Conservation (phyloP, 2,329 filamentous ascomycete genomes). For the Colletotrichum filicis region DNA sequence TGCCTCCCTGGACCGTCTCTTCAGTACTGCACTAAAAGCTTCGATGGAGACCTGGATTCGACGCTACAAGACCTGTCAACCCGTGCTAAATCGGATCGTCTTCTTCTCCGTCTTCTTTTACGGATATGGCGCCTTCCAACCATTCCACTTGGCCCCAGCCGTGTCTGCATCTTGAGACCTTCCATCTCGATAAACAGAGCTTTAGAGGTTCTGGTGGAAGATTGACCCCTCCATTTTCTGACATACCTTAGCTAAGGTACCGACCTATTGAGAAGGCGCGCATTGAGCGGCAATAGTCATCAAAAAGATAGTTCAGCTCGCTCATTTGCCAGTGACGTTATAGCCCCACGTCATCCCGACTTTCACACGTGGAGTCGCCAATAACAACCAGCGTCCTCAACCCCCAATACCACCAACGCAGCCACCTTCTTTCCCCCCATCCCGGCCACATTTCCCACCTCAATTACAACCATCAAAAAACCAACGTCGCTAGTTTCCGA, state of each 20-base stretch:
- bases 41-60: neutral
- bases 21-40: neutral
- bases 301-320: neutral
- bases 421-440: too few relatives aligned
- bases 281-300: neutral
- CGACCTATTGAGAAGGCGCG: neutral
- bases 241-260: too few relatives aligned
- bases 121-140: neutral
- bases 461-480: neutral
- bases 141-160: neutral
- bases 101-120: neutral
- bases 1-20: neutral
- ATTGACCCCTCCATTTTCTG: neutral
- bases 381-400: neutral
- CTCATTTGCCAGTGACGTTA: constrained; percentile 31
- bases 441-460: neutral
- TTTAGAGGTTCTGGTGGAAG: neutral
- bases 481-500: neutral
- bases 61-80: neutral
- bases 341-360: constrained; percentile 29
- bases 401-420: neutral
- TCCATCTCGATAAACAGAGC: too few relatives aligned
- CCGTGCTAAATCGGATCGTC: neutral
- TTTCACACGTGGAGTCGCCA: constrained; percentile 31
- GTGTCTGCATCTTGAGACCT: neutral